phyloP scores from a whole-genome alignment of 2,329 filamentous ascomycete species.

The Penicillium concentricum region DNA sequence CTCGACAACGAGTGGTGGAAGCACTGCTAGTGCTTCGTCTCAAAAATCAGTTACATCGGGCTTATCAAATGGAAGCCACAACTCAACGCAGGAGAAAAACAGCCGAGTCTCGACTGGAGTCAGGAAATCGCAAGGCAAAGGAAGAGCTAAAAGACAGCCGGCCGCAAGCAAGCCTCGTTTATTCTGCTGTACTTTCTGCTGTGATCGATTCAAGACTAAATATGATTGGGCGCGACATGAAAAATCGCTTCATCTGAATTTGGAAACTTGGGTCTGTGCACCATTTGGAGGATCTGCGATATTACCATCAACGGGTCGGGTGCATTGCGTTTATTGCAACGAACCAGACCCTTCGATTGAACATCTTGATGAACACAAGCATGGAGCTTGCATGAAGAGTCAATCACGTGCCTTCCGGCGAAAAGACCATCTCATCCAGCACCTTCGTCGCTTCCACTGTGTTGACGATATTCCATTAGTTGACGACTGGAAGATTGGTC shows the following conservation, averaged over 20 bases:
- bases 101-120: too few relatives aligned
- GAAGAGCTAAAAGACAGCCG: too few relatives aligned
- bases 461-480: slow-evolving; percentile 33
- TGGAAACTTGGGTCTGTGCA: slow-evolving; percentile 22
- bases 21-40: too few relatives aligned
- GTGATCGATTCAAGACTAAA: slow-evolving; percentile 26
- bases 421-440: slow-evolving; percentile 56
- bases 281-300: slow-evolving; percentile 15
- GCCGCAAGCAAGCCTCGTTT: neutral
- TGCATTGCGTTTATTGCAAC: slow-evolving; percentile 51
- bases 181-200: slow-evolving; percentile 28
- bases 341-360: slow-evolving; percentile 45
- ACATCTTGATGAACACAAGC: slow-evolving; percentile 52
- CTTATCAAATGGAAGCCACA: too few relatives aligned
- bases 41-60: too few relatives aligned
- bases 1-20: too few relatives aligned
- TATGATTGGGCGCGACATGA: slow-evolving; percentile 28
- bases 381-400: slow-evolving; percentile 45
- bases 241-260: slow-evolving; percentile 24
- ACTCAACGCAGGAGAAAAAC: too few relatives aligned
- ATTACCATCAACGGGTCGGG: slow-evolving; percentile 7
- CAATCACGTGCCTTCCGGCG: slow-evolving; percentile 52
- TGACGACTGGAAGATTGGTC: slow-evolving; percentile 15
- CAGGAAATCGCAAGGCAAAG: too few relatives aligned
- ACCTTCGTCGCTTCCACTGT: slow-evolving; percentile 52